Percentiles rank a stretch among this genome's conserved stretches.
phyloP scores from a whole-genome alignment of 345 rosid species.

The Heritiera littoralis region DNA sequence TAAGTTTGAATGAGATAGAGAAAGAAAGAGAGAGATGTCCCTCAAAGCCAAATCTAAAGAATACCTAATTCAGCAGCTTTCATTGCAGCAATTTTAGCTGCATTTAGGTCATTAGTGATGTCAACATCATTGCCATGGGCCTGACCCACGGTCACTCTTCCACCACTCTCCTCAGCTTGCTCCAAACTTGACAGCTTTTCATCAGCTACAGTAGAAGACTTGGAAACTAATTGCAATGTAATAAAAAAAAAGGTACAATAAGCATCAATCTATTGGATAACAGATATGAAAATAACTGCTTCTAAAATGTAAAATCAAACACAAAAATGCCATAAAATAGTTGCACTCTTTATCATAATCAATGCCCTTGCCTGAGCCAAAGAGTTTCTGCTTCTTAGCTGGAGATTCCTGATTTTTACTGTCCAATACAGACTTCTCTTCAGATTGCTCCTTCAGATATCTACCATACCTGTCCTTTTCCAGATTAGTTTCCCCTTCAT shows the following conservation, averaged over 20 bases:
- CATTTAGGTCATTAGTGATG: conserved; percentile 59
- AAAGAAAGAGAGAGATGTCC: too few relatives aligned
- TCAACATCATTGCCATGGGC: conserved; percentile 34
- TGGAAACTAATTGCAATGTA: conserved; percentile 22
- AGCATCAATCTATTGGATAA: conserved; percentile 2
- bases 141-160: conserved; percentile 35
- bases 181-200: conserved; percentile 43
- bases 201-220: conserved; percentile 37
- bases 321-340: background rate
- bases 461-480: conserved; percentile 46
- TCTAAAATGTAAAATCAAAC: background rate
- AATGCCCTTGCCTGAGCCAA: conserved; percentile 42
- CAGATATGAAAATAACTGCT: background rate
- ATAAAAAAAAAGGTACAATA: conserved; percentile 7
- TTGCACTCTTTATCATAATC: conserved; percentile 49
- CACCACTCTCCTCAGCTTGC: conserved; percentile 37
- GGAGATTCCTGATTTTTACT: conserved; percentile 46
- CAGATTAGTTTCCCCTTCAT: conserved; percentile 35
- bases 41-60: background rate
- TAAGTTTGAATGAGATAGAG: background rate
- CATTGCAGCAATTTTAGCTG: conserved; percentile 95
- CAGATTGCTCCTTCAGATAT: conserved; percentile 41
- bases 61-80: conserved; percentile 95
- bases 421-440: conserved; percentile 35
- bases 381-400: conserved; percentile 59